phyloP scores from a whole-genome alignment of 225 moss, liverwort and hornwort genomes.

The Asterella californica region DNA sequence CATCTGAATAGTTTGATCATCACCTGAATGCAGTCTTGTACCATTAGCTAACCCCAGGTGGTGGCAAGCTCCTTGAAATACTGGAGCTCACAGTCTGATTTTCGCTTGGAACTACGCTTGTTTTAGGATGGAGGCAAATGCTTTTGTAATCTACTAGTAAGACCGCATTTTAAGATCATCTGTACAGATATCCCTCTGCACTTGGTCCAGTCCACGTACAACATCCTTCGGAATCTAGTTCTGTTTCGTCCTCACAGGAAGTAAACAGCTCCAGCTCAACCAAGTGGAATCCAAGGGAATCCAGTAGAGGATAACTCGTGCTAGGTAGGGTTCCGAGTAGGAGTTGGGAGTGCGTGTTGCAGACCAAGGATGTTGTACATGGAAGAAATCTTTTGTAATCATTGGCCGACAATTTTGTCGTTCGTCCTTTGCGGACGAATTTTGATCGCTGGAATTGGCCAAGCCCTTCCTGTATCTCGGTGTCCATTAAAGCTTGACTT shows the following conservation, averaged over 20 bases:
- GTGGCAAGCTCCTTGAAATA: neutral
- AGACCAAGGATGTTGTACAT: neutral
- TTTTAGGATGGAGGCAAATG: neutral
- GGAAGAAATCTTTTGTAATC: neutral
- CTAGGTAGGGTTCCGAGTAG: neutral
- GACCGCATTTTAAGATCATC: neutral
- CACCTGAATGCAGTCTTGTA: neutral
- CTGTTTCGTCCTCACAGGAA: neutral
- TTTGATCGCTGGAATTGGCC: neutral
- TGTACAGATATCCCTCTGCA: conserved; percentile 3
- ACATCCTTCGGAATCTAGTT: neutral
- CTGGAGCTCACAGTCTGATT: neutral
- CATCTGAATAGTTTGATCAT: conserved; percentile 9
- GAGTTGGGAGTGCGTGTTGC: neutral
- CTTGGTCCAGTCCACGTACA: too few species aligned
- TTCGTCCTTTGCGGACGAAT: neutral
- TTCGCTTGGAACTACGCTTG: neutral
- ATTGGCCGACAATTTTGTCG: conserved; percentile 13
- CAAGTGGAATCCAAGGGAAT: neutral
- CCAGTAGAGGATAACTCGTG: neutral
- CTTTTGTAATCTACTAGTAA: neutral
- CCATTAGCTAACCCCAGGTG: neutral
- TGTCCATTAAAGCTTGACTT: neutral
- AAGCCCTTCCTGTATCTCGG: neutral
- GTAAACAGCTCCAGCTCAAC: neutral